These are phyloP conservation scores for Blumeria graminis DNA, from an alignment of 2,329 filamentous ascomycete genomes.

Conservation along the genomic window DNA sequence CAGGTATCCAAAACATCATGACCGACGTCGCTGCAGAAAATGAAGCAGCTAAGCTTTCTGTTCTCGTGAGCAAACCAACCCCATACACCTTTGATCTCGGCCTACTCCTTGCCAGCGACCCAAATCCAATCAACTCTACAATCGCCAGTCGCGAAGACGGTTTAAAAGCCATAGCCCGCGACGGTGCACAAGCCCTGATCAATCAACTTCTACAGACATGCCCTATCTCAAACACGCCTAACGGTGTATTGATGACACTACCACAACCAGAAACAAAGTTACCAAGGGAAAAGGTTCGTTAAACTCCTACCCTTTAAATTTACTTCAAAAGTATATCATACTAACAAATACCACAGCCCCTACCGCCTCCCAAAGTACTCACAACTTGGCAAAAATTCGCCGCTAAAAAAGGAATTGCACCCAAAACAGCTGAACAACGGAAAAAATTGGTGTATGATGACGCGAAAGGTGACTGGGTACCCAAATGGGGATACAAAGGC, in stretches of 20 bases:
- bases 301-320: background rate
- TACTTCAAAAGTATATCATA: background rate
- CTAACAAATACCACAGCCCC: constrained; percentile 22
- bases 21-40: too few species aligned
- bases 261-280: constrained; percentile 45
- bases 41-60: constrained; percentile 19
- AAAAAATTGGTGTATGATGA: constrained; percentile 69
- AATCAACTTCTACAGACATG: constrained; percentile 87
- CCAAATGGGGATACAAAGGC: constrained; percentile 86
- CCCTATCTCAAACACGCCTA: constrained; percentile 42
- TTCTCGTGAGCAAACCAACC: constrained; percentile 56
- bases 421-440: constrained; percentile 56
- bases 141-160: constrained; percentile 32
- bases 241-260: constrained; percentile 56
- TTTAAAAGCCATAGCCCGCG: constrained; percentile 53
- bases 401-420: constrained; percentile 86
- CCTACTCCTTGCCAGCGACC: constrained; percentile 63
- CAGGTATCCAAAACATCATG: too few species aligned
- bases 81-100: constrained; percentile 85
- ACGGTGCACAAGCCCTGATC: constrained; percentile 75
- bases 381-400: constrained; percentile 96
- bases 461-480: constrained; percentile 64
- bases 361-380: constrained; percentile 56
- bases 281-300: constrained; percentile 53
- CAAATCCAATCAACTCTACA: constrained; percentile 50